These are phyloP conservation scores for Curvularia sp. DNA, from an alignment of 2,329 filamentous ascomycete genomes.

Conservation along the genomic window DNA sequence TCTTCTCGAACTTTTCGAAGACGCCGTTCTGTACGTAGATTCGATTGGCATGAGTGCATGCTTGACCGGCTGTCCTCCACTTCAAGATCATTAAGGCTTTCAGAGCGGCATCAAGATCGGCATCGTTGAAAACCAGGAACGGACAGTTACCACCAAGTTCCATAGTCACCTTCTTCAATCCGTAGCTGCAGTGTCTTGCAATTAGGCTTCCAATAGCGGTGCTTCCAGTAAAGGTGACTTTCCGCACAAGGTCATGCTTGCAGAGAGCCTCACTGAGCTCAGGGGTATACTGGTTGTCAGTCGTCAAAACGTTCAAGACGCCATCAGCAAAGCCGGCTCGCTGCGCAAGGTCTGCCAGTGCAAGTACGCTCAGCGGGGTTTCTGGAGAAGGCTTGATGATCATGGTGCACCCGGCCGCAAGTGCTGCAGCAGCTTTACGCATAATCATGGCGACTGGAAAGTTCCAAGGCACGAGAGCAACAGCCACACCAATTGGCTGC, in stretches of 20 bases:
- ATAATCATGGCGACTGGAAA: constrained; percentile 58
- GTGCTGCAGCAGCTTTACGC: constrained; percentile 61
- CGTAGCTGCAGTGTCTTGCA: constrained; percentile 60
- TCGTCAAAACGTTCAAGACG: constrained; percentile 64
- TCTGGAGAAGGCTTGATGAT: constrained; percentile 62
- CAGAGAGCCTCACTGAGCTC: constrained; percentile 57
- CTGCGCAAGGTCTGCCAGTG: constrained; percentile 62
- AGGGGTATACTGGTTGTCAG: constrained; percentile 58
- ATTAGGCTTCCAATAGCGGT: constrained; percentile 66
- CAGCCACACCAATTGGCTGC: constrained; percentile 51
- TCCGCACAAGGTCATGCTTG: constrained; percentile 60
- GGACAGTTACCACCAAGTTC: constrained; percentile 68
- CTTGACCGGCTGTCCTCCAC: constrained; percentile 17
- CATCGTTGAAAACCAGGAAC: constrained; percentile 67
- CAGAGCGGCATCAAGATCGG: constrained; percentile 60
- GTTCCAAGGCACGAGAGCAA: constrained; percentile 47
- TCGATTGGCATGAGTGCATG: constrained; percentile 50
- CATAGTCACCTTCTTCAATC: constrained; percentile 65
- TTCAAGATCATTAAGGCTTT: constrained; percentile 22
- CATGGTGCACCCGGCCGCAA: constrained; percentile 61
- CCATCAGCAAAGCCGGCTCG: constrained; percentile 56
- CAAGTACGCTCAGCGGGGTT: constrained; percentile 62
- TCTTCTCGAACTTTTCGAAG: constrained; percentile 42
- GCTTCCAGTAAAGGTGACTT: constrained; percentile 61
- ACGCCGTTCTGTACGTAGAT: constrained; percentile 56